Evolutionary conservation across 2,329 filamentous ascomycete species (phyloP).

Genomic region (Cryphonectria carpinicola): DNA sequence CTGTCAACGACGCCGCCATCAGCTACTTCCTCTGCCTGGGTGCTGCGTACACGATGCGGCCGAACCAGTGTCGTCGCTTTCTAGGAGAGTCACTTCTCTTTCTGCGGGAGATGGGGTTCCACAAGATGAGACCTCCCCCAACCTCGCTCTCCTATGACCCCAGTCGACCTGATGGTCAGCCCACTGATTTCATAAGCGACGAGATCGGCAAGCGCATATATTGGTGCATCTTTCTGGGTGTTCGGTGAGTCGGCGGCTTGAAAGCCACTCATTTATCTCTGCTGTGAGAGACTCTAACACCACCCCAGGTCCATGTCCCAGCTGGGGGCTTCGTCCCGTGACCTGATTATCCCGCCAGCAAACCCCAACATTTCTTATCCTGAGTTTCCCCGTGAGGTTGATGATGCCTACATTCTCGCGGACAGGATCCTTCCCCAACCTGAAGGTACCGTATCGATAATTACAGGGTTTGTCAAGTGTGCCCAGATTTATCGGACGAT

Average conservation of each 20-base stretch:
- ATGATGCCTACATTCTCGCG: conserved; percentile 79
- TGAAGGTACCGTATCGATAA: conserved; percentile 66
- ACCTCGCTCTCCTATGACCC: conserved; percentile 46
- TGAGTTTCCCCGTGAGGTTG: conserved; percentile 77
- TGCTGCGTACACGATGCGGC: conserved; percentile 69
- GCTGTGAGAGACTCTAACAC: conserved; percentile 28
- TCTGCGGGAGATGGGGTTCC: conserved; percentile 68
- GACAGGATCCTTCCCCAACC: conserved; percentile 74
- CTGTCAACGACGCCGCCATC: conserved; percentile 64
- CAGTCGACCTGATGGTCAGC: conserved; percentile 44
- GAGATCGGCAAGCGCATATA: conserved; percentile 80
- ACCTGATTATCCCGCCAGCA: conserved; percentile 75
- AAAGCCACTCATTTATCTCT: neutral
- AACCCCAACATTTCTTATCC: conserved; percentile 78
- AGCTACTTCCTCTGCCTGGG: conserved; percentile 76
- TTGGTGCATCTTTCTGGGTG: conserved; percentile 78
- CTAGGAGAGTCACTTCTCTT: conserved; percentile 74
- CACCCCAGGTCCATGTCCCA: conserved; percentile 71
- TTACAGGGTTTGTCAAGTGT: conserved; percentile 81
- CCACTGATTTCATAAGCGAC: conserved; percentile 71
- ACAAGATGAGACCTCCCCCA: conserved; percentile 51
- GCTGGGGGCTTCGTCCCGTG: conserved; percentile 71
- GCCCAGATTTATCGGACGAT: conserved; percentile 81
- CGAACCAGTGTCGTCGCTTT: conserved; percentile 69
- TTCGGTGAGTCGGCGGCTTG: conserved; percentile 53